Evolutionary conservation across 257 asterid genomes (phyloP).

Genomic region (Ballota nigra): DNA sequence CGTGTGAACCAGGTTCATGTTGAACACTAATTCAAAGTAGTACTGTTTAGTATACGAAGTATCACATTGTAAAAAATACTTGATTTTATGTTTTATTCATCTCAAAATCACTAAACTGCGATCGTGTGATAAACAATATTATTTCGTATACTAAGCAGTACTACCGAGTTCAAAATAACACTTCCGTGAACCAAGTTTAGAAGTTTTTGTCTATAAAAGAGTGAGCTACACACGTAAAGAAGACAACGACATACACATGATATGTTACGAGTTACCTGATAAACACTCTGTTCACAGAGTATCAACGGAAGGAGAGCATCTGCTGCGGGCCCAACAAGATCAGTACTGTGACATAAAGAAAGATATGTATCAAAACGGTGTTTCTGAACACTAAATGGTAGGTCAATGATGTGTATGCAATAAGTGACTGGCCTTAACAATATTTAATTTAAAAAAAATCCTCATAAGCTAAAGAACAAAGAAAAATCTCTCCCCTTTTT

Average conservation of each 20-base stretch:
- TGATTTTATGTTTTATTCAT: too few species aligned
- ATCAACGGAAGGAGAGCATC: conserved; percentile 93
- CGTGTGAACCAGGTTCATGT: too few species aligned
- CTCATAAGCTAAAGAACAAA: not conserved
- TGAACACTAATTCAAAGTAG: too few species aligned
- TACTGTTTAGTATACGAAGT: too few species aligned
- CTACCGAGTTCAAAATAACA: too few species aligned
- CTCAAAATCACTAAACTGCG: too few species aligned
- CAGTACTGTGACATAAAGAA: conserved; percentile 55
- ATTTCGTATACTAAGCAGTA: too few species aligned
- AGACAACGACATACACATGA: not conserved
- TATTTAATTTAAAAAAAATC: too few species aligned
- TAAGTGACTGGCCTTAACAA: not conserved
- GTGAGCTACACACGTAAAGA: not conserved
- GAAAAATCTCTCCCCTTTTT: not conserved
- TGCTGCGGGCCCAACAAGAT: conserved; percentile 86
- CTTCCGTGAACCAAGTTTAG: too few species aligned
- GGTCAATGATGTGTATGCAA: not conserved
- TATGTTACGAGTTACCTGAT: conserved; percentile 58
- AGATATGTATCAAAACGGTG: conserved; percentile 17
- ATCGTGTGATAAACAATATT: too few species aligned
- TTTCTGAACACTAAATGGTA: conserved; percentile 4
- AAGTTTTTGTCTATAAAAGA: not conserved
- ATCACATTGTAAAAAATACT: too few species aligned
- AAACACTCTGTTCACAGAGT: conserved; percentile 77